phyloP scores from a whole-genome alignment of 129 eudicot genomes.

The Pulicaria dysenterica region DNA sequence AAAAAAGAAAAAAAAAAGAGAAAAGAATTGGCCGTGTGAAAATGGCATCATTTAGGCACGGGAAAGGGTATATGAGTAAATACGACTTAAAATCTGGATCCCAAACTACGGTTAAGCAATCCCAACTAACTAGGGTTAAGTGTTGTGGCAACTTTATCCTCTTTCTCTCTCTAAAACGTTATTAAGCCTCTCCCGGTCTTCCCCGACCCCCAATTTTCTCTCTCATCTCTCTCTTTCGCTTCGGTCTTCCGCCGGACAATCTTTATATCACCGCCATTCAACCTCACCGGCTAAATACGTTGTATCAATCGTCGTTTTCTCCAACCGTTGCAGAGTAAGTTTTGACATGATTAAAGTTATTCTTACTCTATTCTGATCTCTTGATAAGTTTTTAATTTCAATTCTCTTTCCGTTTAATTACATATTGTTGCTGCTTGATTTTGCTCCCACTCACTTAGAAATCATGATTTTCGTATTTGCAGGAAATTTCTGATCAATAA shows the following conservation, averaged over 20 bases:
- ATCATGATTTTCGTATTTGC: not conserved
- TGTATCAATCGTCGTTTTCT: constrained; percentile 2
- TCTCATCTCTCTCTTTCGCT: constrained; percentile 21
- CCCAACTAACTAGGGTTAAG: constrained; percentile 24
- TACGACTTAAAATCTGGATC: not conserved
- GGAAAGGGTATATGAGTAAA: constrained; percentile 13
- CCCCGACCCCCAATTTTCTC: constrained; percentile 17
- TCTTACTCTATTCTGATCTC: not conserved
- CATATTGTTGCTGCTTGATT: constrained; percentile 12
- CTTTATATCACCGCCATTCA: constrained; percentile 18
- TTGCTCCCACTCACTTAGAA: not conserved
- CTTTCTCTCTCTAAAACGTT: constrained; percentile 39
- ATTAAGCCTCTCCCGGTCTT: constrained; percentile 13
- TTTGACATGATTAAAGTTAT: not conserved
- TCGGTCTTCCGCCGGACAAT: constrained; percentile 13
- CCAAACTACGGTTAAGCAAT: constrained; percentile 26
- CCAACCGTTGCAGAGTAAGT: constrained; percentile 19
- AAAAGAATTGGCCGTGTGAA: too few species aligned
- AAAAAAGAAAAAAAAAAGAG: too few species aligned
- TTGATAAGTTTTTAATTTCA: not conserved
- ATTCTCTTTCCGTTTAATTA: not conserved
- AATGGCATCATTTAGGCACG: not conserved
- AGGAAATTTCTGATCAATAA: not conserved
- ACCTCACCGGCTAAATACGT: not conserved
- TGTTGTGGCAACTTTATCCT: constrained; percentile 44